phyloP scores from a whole-genome alignment of 495 filamentous ascomycete species.

The Aspergillus incahuasiensis region DNA sequence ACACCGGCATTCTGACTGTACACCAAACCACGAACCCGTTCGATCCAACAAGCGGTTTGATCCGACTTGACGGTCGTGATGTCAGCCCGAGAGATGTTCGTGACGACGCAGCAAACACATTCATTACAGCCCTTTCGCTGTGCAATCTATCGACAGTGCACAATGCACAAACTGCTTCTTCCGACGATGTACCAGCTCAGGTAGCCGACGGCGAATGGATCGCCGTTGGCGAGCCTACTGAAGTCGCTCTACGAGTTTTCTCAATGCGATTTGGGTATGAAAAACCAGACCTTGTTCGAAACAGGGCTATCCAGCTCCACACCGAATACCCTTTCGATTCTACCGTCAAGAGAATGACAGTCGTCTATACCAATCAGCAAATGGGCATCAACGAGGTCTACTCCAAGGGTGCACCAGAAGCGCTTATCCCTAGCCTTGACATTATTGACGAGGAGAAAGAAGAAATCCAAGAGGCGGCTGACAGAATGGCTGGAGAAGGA shows the following conservation, averaged over 20 bases:
- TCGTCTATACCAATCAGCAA: constrained; percentile 50
- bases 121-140: constrained; percentile 66
- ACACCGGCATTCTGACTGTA: constrained; percentile 51
- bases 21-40: constrained; percentile 50
- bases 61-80: constrained; percentile 39
- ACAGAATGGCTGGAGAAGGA: constrained; percentile 66
- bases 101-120: constrained; percentile 49
- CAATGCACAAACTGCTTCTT: constrained; percentile 27
- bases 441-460: constrained; percentile 44
- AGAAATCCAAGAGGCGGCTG: constrained; percentile 56
- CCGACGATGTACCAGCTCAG: constrained; percentile 28
- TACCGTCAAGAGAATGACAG: constrained; percentile 79
- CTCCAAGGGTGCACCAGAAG: constrained; percentile 64
- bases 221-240: constrained; percentile 76
- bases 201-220: constrained; percentile 48
- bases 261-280: constrained; percentile 63
- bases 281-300: constrained; percentile 48
- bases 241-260: constrained; percentile 79
- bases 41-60: constrained; percentile 61
- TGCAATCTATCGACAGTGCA: constrained; percentile 74
- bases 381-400: constrained; percentile 50
- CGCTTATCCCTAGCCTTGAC: constrained; percentile 54
- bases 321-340: constrained; percentile 81
- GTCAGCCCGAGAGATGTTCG: constrained; percentile 23
- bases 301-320: constrained; percentile 56